A percentile compares a stretch with the other conserved stretches of the same genome.
These are phyloP conservation scores for Psidium friedrichsthalianum DNA, from an alignment of 345 rosid genomes.

Conservation along the genomic window DNA sequence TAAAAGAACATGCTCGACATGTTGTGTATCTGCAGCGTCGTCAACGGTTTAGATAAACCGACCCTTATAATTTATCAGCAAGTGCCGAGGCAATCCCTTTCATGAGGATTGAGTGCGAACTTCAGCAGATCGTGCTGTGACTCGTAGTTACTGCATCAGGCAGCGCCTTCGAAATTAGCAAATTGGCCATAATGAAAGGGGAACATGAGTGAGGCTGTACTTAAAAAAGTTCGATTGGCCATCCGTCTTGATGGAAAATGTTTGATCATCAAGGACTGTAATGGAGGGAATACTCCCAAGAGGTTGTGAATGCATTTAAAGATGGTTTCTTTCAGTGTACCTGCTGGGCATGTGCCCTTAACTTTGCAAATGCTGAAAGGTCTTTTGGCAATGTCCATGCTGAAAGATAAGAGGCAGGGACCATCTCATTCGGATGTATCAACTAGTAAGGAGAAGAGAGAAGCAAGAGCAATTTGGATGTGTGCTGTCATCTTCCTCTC, in stretches of 20 bases:
- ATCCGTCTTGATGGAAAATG: neutral
- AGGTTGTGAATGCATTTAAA: neutral
- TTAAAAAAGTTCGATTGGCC: neutral
- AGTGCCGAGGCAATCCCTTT: neutral
- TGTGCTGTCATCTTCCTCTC: neutral
- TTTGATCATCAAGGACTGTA: neutral
- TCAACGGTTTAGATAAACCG: neutral
- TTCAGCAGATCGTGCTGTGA: neutral
- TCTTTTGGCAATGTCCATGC: neutral
- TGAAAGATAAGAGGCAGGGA: neutral
- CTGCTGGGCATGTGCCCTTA: conserved; percentile 1
- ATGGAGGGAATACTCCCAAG: neutral
- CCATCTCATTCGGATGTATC: neutral
- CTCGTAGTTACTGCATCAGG: neutral
- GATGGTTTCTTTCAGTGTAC: neutral
- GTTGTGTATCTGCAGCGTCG: neutral
- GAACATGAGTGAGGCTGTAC: neutral
- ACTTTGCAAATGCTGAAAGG: neutral
- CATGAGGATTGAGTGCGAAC: neutral
- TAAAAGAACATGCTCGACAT: neutral
- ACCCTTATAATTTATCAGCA: neutral
- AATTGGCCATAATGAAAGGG: neutral
- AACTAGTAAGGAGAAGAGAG: neutral
- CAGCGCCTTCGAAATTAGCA: neutral
- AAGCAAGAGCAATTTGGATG: neutral